Conservation (phyloP, 2,329 filamentous ascomycete genomes). For the Aureobasidium vineae region DNA sequence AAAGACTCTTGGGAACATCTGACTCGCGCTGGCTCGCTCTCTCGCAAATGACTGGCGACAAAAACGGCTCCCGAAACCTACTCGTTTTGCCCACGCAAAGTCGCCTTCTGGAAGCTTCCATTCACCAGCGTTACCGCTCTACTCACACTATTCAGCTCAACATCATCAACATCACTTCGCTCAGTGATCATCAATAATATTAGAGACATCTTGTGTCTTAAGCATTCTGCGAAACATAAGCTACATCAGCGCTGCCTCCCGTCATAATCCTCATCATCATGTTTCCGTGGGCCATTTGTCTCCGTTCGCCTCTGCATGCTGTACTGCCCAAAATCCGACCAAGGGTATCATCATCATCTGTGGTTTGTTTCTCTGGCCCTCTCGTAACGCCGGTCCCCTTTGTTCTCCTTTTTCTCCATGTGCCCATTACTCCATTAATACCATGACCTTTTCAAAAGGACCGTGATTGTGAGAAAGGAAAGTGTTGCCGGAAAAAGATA, state of each 20-base stretch:
- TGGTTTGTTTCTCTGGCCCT: background rate
- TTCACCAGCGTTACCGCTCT: too few species aligned
- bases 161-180: background rate
- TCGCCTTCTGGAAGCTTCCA: slow-evolving; percentile 25
- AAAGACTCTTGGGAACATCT: slow-evolving; percentile 22
- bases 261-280: slow-evolving; percentile 11
- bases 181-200: background rate
- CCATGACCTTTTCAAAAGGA: slow-evolving; percentile 8
- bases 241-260: slow-evolving; percentile 20
- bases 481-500: background rate
- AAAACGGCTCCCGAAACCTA: slow-evolving; percentile 18
- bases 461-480: background rate
- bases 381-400: slow-evolving; percentile 10
- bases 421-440: background rate
- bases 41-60: too few species aligned
- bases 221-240: slow-evolving; percentile 10
- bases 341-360: slow-evolving; percentile 13
- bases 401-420: background rate
- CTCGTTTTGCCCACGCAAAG: too few species aligned
- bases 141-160: too few species aligned
- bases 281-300: background rate
- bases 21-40: slow-evolving; percentile 10
- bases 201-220: slow-evolving; percentile 9
- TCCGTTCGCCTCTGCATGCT: slow-evolving; percentile 12
- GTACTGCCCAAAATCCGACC: slow-evolving; percentile 13